Conservation (phyloP, 2,329 filamentous ascomycete species). For the Sclerotinia nivalis region DNA sequence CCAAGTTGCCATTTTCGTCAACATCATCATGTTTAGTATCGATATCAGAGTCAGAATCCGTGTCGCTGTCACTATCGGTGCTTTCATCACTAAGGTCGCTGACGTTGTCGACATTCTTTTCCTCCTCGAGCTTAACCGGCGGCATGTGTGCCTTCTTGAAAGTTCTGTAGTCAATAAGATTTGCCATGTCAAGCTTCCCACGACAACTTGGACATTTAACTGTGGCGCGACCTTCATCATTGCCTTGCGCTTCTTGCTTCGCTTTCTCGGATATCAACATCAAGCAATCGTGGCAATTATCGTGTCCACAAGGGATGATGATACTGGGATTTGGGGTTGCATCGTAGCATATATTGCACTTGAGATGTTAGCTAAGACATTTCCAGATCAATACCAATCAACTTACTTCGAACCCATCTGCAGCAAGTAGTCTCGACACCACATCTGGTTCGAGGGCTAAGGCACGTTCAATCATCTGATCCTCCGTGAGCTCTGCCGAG, state of each 20-base stretch:
- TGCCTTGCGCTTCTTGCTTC: conserved; percentile 51
- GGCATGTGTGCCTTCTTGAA: conserved; percentile 75
- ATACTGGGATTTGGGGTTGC: conserved; percentile 72
- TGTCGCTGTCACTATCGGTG: conserved; percentile 35
- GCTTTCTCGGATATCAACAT: conserved; percentile 65
- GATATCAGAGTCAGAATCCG: conserved; percentile 46
- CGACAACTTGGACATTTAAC: conserved; percentile 74
- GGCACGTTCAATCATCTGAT: conserved; percentile 59
- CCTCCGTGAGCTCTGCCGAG: conserved; percentile 25
- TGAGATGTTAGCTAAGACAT: conserved; percentile 23
- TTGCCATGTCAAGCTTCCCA: conserved; percentile 62
- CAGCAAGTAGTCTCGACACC: conserved; percentile 61
- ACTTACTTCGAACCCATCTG: conserved; percentile 50
- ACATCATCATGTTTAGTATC: conserved; percentile 44
- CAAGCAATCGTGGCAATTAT: conserved; percentile 76
- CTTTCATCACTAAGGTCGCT: conserved; percentile 38
- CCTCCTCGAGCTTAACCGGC: conserved; percentile 41
- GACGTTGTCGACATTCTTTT: conserved; percentile 29
- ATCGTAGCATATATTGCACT: conserved; percentile 84
- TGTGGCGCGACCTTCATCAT: conserved; percentile 49
- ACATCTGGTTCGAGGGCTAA: conserved; percentile 59
- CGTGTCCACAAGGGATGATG: conserved; percentile 81
- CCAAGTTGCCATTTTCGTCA: conserved; percentile 47
- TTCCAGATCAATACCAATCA: not conserved
- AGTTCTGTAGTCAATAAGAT: conserved; percentile 70